Conservation (phyloP, 208 protist genomes). For the Spironucleus salmonicida region DNA sequence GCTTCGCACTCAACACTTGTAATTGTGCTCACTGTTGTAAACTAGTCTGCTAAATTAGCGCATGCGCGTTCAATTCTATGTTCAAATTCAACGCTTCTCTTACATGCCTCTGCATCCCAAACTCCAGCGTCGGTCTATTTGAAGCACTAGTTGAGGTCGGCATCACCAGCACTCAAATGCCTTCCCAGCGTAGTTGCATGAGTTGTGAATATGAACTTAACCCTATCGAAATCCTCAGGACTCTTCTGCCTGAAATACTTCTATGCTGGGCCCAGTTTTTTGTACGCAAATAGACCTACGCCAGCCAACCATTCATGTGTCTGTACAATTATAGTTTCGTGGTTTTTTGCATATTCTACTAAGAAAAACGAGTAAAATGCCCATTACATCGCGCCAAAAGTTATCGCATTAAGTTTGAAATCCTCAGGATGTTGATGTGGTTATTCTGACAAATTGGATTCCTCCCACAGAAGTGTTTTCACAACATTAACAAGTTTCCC, state of each 20-base stretch:
- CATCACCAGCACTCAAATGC: conserved; percentile 20
- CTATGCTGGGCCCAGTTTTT: not conserved
- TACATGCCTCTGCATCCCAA: not conserved
- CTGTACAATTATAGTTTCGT: not conserved
- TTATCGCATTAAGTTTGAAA: not conserved
- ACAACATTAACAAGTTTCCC: not conserved
- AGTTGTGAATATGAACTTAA: conserved; percentile 14
- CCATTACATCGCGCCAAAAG: conserved; percentile 4
- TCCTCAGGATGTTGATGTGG: not conserved
- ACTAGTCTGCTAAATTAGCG: not conserved
- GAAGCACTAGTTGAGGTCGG: not conserved
- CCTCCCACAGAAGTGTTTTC: not conserved
- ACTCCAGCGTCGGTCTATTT: not conserved
- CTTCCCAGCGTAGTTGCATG: conserved; percentile 23
- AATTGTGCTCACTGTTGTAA: conserved; percentile 6
- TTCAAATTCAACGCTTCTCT: not conserved
- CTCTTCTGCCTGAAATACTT: not conserved
- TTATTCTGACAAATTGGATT: not conserved
- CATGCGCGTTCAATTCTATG: conserved; percentile 5
- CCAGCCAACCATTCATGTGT: conserved; percentile 14
- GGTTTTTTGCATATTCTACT: not conserved
- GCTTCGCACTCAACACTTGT: not conserved
- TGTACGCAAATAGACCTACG: not conserved
- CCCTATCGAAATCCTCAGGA: not conserved
- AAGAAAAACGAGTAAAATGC: not conserved